Evolutionary conservation across 2,329 filamentous ascomycete genomes (phyloP).

Genomic region (Fusarium austroafricanum): DNA sequence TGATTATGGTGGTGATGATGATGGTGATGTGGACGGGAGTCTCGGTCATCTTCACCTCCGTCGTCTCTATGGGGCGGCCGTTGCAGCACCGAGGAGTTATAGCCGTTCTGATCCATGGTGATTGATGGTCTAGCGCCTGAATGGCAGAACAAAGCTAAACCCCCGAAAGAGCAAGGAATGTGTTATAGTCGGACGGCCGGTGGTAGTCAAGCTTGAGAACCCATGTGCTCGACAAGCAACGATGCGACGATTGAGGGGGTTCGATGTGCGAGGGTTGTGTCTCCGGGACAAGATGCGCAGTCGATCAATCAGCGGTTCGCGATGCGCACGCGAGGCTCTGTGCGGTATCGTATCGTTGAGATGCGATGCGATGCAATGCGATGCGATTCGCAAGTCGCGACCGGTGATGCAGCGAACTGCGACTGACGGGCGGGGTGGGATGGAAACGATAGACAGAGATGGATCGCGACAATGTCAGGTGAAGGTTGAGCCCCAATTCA

Average conservation of each 20-base stretch:
- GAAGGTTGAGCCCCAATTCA: slow-evolving; percentile 28
- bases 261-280: slow-evolving; percentile 29
- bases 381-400: slow-evolving; percentile 41
- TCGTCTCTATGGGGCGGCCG: slow-evolving; percentile 54
- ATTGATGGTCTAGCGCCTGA: slow-evolving; percentile 37
- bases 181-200: slow-evolving; percentile 36
- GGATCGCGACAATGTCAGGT: slow-evolving; percentile 38
- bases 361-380: slow-evolving; percentile 25
- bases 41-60: slow-evolving; percentile 54
- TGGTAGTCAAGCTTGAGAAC: slow-evolving; percentile 41
- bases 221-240: slow-evolving; percentile 43
- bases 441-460: slow-evolving; percentile 20
- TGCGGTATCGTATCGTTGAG: slow-evolving; percentile 7
- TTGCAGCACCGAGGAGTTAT: slow-evolving; percentile 63
- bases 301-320: slow-evolving; percentile 38
- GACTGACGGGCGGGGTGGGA: slow-evolving; percentile 7
- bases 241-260: slow-evolving; percentile 37
- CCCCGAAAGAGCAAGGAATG: slow-evolving; percentile 28
- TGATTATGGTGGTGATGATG: slow-evolving; percentile 52
- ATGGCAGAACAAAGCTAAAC: slow-evolving; percentile 28
- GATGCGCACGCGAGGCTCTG: slow-evolving; percentile 45
- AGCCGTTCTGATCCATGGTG: slow-evolving; percentile 60
- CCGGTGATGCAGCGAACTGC: slow-evolving; percentile 38
- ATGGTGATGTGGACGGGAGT: slow-evolving; percentile 49
- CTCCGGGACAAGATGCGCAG: slow-evolving; percentile 32